phyloP scores from a whole-genome alignment of 2,329 filamentous ascomycete genomes.

The Tetracladium maxilliforme region DNA sequence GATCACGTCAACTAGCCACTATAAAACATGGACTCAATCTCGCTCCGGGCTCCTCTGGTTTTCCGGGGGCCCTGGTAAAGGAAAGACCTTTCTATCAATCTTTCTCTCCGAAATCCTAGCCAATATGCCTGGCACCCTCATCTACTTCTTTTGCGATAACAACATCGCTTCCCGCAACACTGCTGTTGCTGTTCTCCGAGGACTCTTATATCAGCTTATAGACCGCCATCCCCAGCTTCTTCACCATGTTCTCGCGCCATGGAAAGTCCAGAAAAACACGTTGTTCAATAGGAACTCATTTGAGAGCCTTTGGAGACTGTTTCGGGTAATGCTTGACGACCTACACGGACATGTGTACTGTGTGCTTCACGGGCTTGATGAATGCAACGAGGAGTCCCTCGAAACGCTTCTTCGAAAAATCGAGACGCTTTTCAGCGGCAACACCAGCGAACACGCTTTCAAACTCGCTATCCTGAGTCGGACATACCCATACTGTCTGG shows the following conservation, averaged over 20 bases:
- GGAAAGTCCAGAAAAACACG: conserved; percentile 3
- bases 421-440: too few species aligned
- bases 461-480: conserved; percentile 4
- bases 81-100: conserved; percentile 19
- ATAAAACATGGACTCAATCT: conserved; percentile 10
- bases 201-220: conserved; percentile 24
- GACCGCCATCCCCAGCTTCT: conserved; percentile 4
- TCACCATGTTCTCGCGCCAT: conserved; percentile 3
- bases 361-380: conserved; percentile 14
- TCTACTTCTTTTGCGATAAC: conserved; percentile 27
- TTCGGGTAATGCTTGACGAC: conserved; percentile 10
- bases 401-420: conserved; percentile 5
- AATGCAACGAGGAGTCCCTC: conserved; percentile 9
- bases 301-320: conserved; percentile 10
- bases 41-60: conserved; percentile 16
- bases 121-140: conserved; percentile 4
- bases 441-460: conserved; percentile 1
- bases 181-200: conserved; percentile 22
- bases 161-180: conserved; percentile 20
- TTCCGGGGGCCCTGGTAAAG: conserved; percentile 18
- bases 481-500: conserved; percentile 1
- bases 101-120: conserved; percentile 6
- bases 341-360: conserved; percentile 7
- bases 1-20: conserved; percentile 5
- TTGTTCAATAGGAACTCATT: conserved; percentile 7